Conservation (phyloP, 2,329 filamentous ascomycete species). For the Colletotrichum tofieldiae region DNA sequence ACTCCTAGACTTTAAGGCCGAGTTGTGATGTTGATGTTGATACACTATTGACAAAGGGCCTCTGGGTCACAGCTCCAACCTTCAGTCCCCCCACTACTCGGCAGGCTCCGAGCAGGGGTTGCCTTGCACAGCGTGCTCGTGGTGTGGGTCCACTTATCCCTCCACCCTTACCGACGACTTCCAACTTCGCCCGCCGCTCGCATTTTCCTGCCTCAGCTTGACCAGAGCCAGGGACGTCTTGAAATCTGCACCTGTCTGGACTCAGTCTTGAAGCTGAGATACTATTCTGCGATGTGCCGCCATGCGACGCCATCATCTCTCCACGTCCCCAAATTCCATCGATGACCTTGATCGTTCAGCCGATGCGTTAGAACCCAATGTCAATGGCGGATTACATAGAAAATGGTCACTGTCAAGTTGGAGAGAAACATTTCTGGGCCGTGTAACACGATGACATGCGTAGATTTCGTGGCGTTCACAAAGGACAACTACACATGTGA, state of each 20-base stretch:
- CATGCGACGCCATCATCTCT: background rate
- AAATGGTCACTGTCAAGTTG: background rate
- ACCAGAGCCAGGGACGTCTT: background rate
- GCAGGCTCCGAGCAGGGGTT: slow-evolving; percentile 24
- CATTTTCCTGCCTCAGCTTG: background rate
- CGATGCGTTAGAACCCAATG: too few species aligned
- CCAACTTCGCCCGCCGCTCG: background rate
- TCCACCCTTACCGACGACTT: background rate
- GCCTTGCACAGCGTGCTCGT: background rate
- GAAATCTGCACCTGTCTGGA: background rate
- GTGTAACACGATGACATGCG: background rate
- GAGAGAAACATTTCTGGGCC: background rate
- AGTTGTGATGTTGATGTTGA: slow-evolving; percentile 28
- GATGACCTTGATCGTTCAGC: background rate
- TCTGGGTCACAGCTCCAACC: background rate
- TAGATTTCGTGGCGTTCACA: too few species aligned
- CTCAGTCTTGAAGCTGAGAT: background rate
- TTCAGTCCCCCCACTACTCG: slow-evolving; percentile 9
- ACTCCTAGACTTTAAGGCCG: background rate
- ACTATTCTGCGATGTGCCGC: too few species aligned
- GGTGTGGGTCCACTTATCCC: background rate
- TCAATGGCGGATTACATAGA: background rate
- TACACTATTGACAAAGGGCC: background rate
- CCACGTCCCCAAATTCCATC: background rate
- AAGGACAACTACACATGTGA: background rate